Percentiles rank a stretch among this genome's conserved stretches.
These are phyloP conservation scores for Lepidium africanum DNA, from an alignment of 345 rosid genomes.

Conservation along the genomic window DNA sequence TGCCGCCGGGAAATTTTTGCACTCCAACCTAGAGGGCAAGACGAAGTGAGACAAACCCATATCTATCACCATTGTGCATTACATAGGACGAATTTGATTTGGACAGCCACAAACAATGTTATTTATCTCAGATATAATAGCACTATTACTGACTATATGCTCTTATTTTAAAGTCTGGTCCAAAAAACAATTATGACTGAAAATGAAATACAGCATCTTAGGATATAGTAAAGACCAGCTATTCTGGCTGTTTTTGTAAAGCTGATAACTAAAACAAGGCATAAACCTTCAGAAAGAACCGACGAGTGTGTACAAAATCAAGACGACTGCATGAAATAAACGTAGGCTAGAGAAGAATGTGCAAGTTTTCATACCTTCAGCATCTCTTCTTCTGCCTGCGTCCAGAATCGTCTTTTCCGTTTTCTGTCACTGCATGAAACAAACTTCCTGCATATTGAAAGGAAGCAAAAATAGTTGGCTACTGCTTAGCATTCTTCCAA, in stretches of 20 bases:
- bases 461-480: not conserved
- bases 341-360: not conserved
- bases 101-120: not conserved
- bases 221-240: not conserved
- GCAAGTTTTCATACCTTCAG: conserved; percentile 20
- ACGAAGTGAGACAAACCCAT: not conserved
- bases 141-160: not conserved
- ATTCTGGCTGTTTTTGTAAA: not conserved
- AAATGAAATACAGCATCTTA: not conserved
- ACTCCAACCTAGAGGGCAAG: conserved; percentile 50
- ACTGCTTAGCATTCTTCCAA: not conserved
- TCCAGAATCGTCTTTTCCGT: conserved; percentile 20
- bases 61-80: not conserved
- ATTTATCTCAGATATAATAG: not conserved
- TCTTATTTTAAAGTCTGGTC: not conserved
- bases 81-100: not conserved
- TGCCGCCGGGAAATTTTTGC: conserved; percentile 31
- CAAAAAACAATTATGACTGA: not conserved
- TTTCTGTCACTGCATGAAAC: not conserved
- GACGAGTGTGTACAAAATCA: not conserved
- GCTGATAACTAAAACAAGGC: not conserved
- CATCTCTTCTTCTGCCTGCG: conserved; percentile 25
- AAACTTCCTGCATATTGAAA: not conserved
- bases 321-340: not conserved
- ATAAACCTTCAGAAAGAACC: not conserved